Percentiles rank a stretch among this genome's conserved stretches.
These are phyloP conservation scores for Crassisporium funariophilum DNA, from an alignment of 768 basidiomycete species.

Conservation along the genomic window DNA sequence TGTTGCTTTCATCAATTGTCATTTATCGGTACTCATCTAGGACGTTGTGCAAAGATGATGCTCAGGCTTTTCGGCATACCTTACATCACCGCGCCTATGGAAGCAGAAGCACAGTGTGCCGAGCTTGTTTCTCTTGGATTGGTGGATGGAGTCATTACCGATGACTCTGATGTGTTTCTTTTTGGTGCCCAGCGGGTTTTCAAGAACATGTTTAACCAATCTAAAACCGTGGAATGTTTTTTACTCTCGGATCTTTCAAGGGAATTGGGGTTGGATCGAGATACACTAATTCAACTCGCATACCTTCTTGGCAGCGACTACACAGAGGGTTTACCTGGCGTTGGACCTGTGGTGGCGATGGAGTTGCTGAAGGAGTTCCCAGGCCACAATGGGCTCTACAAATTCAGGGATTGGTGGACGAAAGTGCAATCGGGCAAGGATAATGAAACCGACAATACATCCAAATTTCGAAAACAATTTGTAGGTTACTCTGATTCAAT, in stretches of 20 bases:
- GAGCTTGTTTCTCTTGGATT: conserved; percentile 82
- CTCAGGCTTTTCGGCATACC: conserved; percentile 95
- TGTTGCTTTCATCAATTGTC: conserved; percentile 14
- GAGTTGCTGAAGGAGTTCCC: conserved; percentile 94
- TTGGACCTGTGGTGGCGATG: conserved; percentile 96
- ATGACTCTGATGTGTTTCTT: conserved; percentile 98
- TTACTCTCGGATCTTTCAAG: conserved; percentile 78
- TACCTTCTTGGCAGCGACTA: conserved; percentile 98
- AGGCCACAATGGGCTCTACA: conserved; percentile 77
- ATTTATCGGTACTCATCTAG: not conserved
- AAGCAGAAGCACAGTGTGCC: conserved; percentile 99
- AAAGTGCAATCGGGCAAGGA: conserved; percentile 92
- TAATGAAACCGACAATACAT: conserved; percentile 65
- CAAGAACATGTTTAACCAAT: conserved; percentile 99
- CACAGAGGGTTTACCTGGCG: conserved; percentile 86
- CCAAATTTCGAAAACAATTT: conserved; percentile 82
- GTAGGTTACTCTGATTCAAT: conserved; percentile 45
- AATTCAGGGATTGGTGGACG: conserved; percentile 94
- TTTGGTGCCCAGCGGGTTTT: conserved; percentile 95
- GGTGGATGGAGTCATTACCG: conserved; percentile 97
- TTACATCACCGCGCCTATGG: conserved; percentile 98
- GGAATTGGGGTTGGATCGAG: conserved; percentile 86
- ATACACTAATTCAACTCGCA: conserved; percentile 84
- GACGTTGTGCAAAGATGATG: conserved; percentile 60
- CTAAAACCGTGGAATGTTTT: conserved; percentile 98